These are phyloP conservation scores for Ogataea hybrid DNA, from an alignment of 1,139 yeast species.

Conservation along the genomic window DNA sequence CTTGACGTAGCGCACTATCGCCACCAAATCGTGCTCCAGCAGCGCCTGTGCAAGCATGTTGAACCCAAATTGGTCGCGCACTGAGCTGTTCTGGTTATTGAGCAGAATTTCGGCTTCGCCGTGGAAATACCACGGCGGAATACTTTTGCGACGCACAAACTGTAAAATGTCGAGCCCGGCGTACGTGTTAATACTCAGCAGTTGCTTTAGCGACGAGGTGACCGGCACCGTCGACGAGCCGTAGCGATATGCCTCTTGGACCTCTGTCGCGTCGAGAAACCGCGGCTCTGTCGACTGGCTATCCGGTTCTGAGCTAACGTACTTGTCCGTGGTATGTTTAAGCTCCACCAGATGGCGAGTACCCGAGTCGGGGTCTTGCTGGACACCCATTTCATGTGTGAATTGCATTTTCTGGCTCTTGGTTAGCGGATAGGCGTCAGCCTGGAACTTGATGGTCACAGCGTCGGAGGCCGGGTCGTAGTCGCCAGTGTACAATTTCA, in stretches of 20 bases:
- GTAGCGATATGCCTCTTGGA: conserved; percentile 58
- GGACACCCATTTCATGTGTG: conserved; percentile 33
- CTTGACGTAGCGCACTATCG: conserved; percentile 61
- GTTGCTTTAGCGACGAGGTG: conserved; percentile 43
- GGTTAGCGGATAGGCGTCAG: conserved; percentile 67
- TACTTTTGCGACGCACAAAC: conserved; percentile 41
- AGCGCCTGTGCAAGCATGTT: conserved; percentile 57
- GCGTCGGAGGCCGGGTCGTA: conserved; percentile 28
- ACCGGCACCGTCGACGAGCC: conserved; percentile 61
- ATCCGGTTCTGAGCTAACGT: conserved; percentile 15
- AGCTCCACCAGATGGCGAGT: conserved; percentile 26
- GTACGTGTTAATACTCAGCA: conserved; percentile 41
- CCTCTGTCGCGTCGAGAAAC: conserved; percentile 23
- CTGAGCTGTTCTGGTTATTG: conserved; percentile 14
- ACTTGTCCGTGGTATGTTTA: conserved; percentile 21
- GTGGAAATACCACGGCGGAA: conserved; percentile 60
- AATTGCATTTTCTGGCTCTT: conserved; percentile 42
- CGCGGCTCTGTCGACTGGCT: conserved; percentile 31
- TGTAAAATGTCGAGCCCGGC: conserved; percentile 67
- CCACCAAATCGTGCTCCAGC: conserved; percentile 45
- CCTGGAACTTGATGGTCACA: conserved; percentile 36
- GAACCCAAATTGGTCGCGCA: conserved; percentile 44
- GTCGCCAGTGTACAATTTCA: conserved; percentile 11
- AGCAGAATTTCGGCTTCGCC: conserved; percentile 60
- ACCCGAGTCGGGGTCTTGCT: conserved; percentile 19